Evolutionary conservation across 2,329 filamentous ascomycete species (phyloP), one percentile per base, ranked within the genome.

Genomic region (Penicillium digitatum): DNA sequence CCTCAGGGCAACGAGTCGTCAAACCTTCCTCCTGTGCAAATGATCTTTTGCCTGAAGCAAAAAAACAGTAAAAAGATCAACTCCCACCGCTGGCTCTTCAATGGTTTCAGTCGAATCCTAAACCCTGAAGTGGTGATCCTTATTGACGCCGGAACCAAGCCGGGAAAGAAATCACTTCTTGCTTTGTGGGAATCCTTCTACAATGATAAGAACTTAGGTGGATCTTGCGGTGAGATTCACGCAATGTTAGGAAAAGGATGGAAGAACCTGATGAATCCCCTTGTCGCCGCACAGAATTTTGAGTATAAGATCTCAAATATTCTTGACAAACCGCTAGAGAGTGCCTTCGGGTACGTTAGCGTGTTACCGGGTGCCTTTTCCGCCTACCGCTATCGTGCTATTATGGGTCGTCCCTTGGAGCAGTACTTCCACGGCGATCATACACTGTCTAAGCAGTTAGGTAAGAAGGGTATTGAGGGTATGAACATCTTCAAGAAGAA

Each of bases 401-500:
- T 97, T 69, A 96, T 96, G 90, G 93, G 93, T 56, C 85, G 93
- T 52, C 93, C 93, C 39, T 81, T 97, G 26, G 93, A 96, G 76
- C 93, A 97, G 79, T 97, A 97, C 78, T 97, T 97, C 85, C 93
- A 96, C 75, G 93, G 93, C 82, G 93, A 97, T 70, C 93, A 96
- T 76, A 97, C 93, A 1, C 82, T 96, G 26, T 95, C 93, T 58
- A 93, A 93, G 78, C 86, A 92, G 65, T 85, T 96, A 49, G 92
- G 92, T 64, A 95, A 95, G 80, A 97, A 97, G 83, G 93, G 93
- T 84, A 96, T 97, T 66, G 93, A 97, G 73, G 93, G 92, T 68
- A 97, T 97, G 93, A 96, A 96, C 78, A 96, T 97, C 74, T 97
- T 97, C 88, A 97, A 96, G 81, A 97, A 97, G 85, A 97, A 97